Conservation (phyloP, 2,329 filamentous ascomycete species). For the Chaetothyriales sp. region DNA sequence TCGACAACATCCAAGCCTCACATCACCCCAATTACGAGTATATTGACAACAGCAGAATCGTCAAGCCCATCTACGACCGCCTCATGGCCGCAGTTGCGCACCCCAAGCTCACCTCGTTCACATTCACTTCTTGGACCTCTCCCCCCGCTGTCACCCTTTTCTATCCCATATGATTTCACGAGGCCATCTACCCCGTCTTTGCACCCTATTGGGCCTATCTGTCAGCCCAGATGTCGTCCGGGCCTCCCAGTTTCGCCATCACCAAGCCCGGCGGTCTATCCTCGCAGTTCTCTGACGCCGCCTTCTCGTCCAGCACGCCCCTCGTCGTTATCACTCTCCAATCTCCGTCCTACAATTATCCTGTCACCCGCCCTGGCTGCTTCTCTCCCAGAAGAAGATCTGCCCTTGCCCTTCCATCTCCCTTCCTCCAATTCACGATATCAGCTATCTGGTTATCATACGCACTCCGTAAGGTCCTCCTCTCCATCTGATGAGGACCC, state of each 20-base stretch:
- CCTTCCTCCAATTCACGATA: not conserved
- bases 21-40: not conserved
- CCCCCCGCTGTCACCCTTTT: not conserved
- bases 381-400: slow-evolving; percentile 7
- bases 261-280: not conserved
- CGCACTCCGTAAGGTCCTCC: not conserved
- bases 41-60: not conserved
- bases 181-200: not conserved
- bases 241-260: not conserved
- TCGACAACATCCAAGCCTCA: not conserved
- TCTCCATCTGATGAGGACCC: slow-evolving; percentile 2
- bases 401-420: slow-evolving; percentile 1
- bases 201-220: not conserved
- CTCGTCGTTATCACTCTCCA: slow-evolving; percentile 9
- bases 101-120: not conserved
- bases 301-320: slow-evolving; percentile 14
- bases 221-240: not conserved
- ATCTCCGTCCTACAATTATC: slow-evolving; percentile 13
- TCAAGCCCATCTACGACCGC: not conserved
- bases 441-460: not conserved
- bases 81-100: not conserved
- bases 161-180: not conserved
- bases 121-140: not conserved
- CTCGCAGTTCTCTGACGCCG: not conserved
- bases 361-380: slow-evolving; percentile 7